Evolutionary conservation across 208 protist species (phyloP).

Genomic region (Acanthamoeba quina): DNA sequence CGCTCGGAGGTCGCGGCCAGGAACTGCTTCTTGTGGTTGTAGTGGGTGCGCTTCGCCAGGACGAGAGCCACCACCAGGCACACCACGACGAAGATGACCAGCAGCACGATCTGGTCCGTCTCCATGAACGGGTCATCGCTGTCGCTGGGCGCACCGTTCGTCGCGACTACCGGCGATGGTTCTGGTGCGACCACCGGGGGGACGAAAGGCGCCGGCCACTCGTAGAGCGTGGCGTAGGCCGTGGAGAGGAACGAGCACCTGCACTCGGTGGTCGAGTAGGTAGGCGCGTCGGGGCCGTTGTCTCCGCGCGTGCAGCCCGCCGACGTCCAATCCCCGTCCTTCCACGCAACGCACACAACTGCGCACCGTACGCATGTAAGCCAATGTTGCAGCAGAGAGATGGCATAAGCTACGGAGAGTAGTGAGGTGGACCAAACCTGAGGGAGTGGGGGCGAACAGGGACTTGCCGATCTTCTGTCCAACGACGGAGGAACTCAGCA

Average conservation of each 20-base stretch:
- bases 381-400: neutral
- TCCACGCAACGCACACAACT: slow-evolving; percentile 48
- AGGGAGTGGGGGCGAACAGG: neutral
- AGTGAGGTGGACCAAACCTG: neutral
- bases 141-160: neutral
- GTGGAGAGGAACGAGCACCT: neutral
- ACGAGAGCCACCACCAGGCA: neutral
- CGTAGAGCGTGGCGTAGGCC: slow-evolving; percentile 60
- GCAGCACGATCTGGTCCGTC: slow-evolving; percentile 58
- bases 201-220: neutral
- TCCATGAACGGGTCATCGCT: neutral
- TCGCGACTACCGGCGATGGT: neutral
- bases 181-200: neutral
- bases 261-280: slow-evolving; percentile 56
- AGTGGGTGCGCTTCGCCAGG: neutral
- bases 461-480: neutral
- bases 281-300: neutral
- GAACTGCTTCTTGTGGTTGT: neutral
- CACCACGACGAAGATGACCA: slow-evolving; percentile 8
- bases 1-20: neutral
- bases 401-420: no score
- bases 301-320: neutral
- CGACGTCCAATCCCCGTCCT: neutral
- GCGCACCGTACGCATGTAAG: neutral
- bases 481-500: neutral